These are phyloP conservation scores for Yamadazyma epiphylla DNA, from an alignment of 1,139 yeast species.

Conservation along the genomic window DNA sequence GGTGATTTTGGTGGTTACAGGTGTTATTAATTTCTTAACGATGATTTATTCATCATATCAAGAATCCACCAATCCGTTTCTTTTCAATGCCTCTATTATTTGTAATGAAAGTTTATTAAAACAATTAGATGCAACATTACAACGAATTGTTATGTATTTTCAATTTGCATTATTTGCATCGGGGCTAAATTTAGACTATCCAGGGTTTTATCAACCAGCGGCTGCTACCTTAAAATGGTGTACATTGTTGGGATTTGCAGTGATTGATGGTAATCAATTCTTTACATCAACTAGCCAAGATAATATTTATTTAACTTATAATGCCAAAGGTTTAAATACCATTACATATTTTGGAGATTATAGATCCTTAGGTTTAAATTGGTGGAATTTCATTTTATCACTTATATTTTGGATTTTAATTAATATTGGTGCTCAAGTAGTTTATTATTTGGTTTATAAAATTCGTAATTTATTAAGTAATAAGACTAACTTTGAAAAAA, in stretches of 20 bases:
- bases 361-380: constrained; percentile 22
- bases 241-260: constrained; percentile 29
- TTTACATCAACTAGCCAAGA: constrained; percentile 18
- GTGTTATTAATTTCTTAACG: constrained; percentile 38
- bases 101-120: constrained; percentile 55
- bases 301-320: constrained; percentile 32
- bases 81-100: constrained; percentile 57
- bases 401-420: constrained; percentile 26
- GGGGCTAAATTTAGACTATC: constrained; percentile 54
- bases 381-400: constrained; percentile 44
- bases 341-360: constrained; percentile 27
- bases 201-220: constrained; percentile 62
- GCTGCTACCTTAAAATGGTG: constrained; percentile 37
- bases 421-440: constrained; percentile 18
- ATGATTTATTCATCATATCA: constrained; percentile 55
- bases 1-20: constrained; percentile 38
- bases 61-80: constrained; percentile 56
- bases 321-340: constrained; percentile 28
- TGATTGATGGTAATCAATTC: constrained; percentile 13
- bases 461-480: constrained; percentile 1
- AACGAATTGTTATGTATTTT: constrained; percentile 46
- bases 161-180: constrained; percentile 60
- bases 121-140: constrained; percentile 54
- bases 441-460: constrained; percentile 5
- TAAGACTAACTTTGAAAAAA: not conserved